Evolutionary conservation across 371 early-diverging fungal genomes (phyloP).

Genomic region (Mortierella sp.): DNA sequence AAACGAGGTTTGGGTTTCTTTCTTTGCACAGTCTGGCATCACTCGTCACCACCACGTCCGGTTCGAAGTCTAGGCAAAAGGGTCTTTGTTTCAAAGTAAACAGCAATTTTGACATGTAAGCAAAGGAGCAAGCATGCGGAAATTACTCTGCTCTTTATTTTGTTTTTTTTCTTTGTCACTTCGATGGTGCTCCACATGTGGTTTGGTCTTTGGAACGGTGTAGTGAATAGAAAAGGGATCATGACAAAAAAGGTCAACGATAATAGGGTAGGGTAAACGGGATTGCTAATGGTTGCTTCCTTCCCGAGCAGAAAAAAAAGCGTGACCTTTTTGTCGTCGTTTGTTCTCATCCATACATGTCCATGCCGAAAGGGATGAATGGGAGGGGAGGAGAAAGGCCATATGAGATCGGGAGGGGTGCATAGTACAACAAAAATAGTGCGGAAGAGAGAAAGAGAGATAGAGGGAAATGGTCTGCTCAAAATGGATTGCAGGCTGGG

Average conservation of each 20-base stretch:
- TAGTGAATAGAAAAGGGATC: conserved; percentile 10
- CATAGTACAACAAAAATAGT: conserved; percentile 13
- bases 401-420: not conserved
- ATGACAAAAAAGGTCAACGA: not conserved
- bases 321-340: not conserved
- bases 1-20: no score
- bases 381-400: not conserved
- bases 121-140: not conserved
- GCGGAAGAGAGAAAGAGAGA: not conserved
- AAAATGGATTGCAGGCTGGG: not conserved
- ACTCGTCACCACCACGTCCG: not conserved
- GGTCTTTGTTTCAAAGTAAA: not conserved
- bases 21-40: no score
- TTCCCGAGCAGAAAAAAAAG: not conserved
- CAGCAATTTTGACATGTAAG: not conserved
- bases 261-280: not conserved
- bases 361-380: not conserved
- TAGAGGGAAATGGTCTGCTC: not conserved
- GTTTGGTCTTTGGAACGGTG: not conserved
- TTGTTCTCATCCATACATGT: not conserved
- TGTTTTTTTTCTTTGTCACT: no score
- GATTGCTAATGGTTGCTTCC: not conserved
- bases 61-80: not conserved
- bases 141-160: no score
- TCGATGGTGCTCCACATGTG: not conserved